Conservation (phyloP, 2,329 filamentous ascomycete genomes). For the Diplodia corticola region DNA sequence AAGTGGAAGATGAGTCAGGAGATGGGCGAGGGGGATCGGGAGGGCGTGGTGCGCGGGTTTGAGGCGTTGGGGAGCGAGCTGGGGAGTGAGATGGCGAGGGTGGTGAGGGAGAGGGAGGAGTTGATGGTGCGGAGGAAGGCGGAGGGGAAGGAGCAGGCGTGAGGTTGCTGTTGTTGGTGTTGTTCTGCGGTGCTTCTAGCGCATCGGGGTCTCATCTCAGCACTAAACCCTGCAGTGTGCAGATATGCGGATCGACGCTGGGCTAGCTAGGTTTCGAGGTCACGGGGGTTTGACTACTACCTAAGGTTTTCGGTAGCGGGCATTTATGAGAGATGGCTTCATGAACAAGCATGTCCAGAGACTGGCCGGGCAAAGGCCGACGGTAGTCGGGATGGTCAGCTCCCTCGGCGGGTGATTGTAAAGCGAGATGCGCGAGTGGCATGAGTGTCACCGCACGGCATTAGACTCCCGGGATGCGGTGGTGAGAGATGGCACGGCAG, state of each 20-base stretch:
- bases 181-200: neutral
- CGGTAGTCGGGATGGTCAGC: neutral
- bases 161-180: neutral
- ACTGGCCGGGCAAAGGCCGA: neutral
- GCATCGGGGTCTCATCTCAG: neutral
- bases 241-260: neutral
- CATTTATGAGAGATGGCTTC: neutral
- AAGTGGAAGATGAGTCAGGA: slow-evolving; percentile 31
- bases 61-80: neutral
- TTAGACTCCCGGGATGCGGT: neutral
- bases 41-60: neutral
- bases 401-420: neutral
- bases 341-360: neutral
- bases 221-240: neutral
- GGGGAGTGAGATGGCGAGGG: neutral
- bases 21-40: slow-evolving; percentile 1
- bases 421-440: neutral
- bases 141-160: neutral
- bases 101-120: neutral
- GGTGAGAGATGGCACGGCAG: neutral
- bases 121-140: neutral
- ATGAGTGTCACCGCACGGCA: neutral
- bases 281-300: neutral
- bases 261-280: neutral
- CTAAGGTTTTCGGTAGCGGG: neutral